Conservation (phyloP, 441 rosid genomes). For the Corymbia citriodora region DNA sequence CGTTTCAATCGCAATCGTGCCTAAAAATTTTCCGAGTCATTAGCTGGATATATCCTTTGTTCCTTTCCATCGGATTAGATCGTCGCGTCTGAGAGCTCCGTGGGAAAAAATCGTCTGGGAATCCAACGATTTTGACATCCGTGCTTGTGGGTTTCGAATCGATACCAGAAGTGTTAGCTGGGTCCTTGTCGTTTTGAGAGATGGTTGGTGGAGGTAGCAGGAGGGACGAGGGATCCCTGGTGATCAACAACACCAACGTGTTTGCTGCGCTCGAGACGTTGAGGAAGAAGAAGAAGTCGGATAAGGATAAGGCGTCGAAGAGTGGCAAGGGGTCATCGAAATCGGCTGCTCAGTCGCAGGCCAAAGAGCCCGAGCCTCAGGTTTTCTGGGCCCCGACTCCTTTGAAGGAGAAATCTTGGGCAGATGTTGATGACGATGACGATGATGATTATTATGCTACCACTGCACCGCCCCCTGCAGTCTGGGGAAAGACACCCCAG, state of each 20-base stretch:
- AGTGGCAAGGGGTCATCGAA: constrained; percentile 17
- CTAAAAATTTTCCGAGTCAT: neutral
- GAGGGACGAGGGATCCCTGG: constrained; percentile 61
- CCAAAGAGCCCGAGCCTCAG: constrained; percentile 34
- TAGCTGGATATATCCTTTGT: neutral
- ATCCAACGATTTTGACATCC: neutral
- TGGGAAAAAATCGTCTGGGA: neutral
- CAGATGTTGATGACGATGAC: constrained; percentile 71
- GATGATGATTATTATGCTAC: constrained; percentile 81
- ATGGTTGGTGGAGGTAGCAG: constrained; percentile 50
- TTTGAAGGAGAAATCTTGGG: constrained; percentile 66
- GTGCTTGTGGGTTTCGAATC: neutral
- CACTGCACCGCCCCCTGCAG: constrained; percentile 46
- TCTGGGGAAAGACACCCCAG: constrained; percentile 35
- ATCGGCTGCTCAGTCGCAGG: constrained; percentile 12
- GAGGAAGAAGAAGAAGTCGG: constrained; percentile 82
- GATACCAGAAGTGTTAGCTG: neutral
- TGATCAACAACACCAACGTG: constrained; percentile 59
- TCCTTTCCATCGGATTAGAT: neutral
- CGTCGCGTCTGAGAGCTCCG: neutral
- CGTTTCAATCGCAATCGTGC: neutral
- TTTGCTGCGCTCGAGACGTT: constrained; percentile 77
- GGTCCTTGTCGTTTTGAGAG: neutral
- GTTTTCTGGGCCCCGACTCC: constrained; percentile 76
- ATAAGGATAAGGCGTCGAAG: constrained; percentile 32